Base-by-base conservation (phyloP, 2,329 filamentous ascomycete genomes). In the Aspergillus sojae region DNA sequence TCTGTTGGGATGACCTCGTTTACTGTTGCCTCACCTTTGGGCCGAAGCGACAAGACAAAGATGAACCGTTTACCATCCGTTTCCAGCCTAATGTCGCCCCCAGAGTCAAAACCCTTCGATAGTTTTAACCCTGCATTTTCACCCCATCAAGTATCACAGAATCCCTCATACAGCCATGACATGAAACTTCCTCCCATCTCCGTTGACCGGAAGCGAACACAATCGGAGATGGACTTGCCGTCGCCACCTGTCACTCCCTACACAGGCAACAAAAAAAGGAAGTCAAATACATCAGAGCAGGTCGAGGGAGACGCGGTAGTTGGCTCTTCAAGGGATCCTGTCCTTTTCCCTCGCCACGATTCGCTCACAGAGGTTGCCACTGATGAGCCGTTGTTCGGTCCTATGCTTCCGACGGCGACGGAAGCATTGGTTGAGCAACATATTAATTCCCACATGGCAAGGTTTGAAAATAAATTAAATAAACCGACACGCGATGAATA, bases 31-130 rank as follows among this genome's bases (percentile, higher is more conserved):
- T 68, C 69, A 58, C 65, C 67, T 46, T 58, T 66, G 61, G 68
- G 65, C 39, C 64, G 70, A 65, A 65, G 60, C 62, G 65, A 71
- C 60, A 69, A 70, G 59, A 64, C 65, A 70, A 76, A 65, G 58
- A 82, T 81, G 79, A 77, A 76, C 73, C 77, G 74, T 63, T 70
- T 81, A 67, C 78, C 79, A 34, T 75, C 77, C 57, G 75, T 81
- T 48, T 78, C 79, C 57, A 81, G 75, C 71, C 75, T 82, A 57
- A 80, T 82, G 78, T 82, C 80, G 66, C 79, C 80, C 46, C 80
- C 80, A 62, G 79, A 81, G 71, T 65, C 74, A n/a, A 86, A 80
- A 55, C 83, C 84, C 23, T 78, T 85, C 3, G 85, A 85, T 61
- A 84, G 74, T 56, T 81, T 81, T 69, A 70, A 75, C 61, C 67